A percentile compares a stretch with the other conserved stretches of the same genome.
Evolutionary conservation across 148 eudicot species (phyloP).

Genomic region (Polygonum aviculare): DNA sequence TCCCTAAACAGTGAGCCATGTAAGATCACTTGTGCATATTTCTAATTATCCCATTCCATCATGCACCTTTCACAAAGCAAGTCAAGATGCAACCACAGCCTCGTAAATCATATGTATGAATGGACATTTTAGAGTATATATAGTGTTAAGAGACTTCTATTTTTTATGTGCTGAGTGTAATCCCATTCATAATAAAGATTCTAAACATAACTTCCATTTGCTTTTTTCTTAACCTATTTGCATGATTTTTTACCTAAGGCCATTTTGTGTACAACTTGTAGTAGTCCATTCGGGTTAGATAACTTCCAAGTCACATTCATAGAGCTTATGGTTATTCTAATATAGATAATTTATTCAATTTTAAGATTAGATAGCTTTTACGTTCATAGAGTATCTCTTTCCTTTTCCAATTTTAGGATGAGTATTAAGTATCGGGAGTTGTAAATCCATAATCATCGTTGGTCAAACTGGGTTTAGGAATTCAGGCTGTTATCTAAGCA

Average conservation of each 20-base stretch:
- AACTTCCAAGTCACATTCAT: not conserved
- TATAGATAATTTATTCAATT: not conserved
- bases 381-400: not conserved
- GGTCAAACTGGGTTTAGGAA: not conserved
- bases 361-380: not conserved
- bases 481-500: not conserved
- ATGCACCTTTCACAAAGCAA: not conserved
- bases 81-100: conserved; percentile 3
- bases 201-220: not conserved
- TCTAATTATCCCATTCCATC: not conserved
- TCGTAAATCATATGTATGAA: not conserved
- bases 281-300: not conserved
- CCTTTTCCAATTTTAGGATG: not conserved
- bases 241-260: not conserved
- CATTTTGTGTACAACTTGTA: not conserved
- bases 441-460: not conserved
- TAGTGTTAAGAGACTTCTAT: not conserved
- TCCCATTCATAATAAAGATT: not conserved
- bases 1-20: conserved; percentile 27
- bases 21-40: not conserved
- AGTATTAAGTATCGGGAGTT: not conserved
- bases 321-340: not conserved
- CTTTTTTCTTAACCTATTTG: not conserved
- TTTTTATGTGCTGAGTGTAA: not conserved
- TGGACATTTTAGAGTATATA: conserved; percentile 1